Percentiles rank a stretch among this genome's conserved stretches.
Conservation (phyloP, 106 monocot genomes). For the Dioscorea alata region DNA sequence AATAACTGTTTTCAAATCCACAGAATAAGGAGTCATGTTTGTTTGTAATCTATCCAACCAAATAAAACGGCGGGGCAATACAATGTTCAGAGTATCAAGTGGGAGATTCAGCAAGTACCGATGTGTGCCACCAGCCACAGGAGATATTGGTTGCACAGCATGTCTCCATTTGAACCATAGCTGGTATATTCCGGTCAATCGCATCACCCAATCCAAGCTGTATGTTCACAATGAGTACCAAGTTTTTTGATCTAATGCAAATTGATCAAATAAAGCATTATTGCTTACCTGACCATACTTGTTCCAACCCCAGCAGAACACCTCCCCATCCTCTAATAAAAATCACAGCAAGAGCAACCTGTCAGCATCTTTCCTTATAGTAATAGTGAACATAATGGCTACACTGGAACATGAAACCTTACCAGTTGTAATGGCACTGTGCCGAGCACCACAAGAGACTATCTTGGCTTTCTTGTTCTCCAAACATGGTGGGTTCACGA, state of each 20-base stretch:
- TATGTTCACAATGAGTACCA: neutral
- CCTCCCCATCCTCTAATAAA: conserved; percentile 55
- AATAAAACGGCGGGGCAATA: too few species aligned
- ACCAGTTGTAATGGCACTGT: conserved; percentile 31
- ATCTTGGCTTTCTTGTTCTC: conserved; percentile 64
- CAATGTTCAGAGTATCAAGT: too few species aligned
- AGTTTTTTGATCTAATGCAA: too few species aligned
- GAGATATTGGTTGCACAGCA: conserved; percentile 1
- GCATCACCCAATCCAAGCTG: conserved; percentile 12
- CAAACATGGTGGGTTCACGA: conserved; percentile 64
- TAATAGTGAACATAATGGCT: neutral
- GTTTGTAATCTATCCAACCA: too few species aligned
- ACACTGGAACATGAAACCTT: neutral
- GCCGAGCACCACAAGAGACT: conserved; percentile 84
- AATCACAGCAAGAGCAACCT: neutral
- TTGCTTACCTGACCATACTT: conserved; percentile 88
- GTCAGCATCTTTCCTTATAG: neutral
- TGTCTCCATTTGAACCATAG: neutral
- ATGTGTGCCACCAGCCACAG: conserved; percentile 11
- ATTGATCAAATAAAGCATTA: too few species aligned
- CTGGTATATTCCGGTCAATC: neutral
- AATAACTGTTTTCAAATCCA: too few species aligned
- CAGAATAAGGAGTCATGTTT: too few species aligned
- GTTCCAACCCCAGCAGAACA: conserved; percentile 99
- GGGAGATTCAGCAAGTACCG: conserved; percentile 2